phyloP scores from a whole-genome alignment of 495 filamentous ascomycete species.

The Annulohypoxylon moriforme region DNA sequence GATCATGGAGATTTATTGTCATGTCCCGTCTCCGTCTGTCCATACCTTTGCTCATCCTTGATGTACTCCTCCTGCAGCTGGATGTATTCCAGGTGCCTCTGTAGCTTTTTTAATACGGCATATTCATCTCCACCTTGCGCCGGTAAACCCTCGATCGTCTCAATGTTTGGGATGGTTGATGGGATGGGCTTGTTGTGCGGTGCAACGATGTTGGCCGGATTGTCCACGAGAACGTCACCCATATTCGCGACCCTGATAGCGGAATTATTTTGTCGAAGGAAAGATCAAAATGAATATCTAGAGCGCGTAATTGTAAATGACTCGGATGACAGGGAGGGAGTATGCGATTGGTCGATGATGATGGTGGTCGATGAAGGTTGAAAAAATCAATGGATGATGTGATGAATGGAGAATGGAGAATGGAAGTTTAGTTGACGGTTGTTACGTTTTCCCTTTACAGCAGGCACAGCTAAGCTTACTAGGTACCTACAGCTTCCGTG shows the following conservation, averaged over 20 bases:
- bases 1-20: background rate
- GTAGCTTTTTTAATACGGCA: constrained; percentile 91
- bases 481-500: constrained; percentile 25
- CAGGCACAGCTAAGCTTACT: constrained; percentile 10
- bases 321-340: background rate
- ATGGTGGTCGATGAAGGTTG: constrained; percentile 6
- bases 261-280: background rate
- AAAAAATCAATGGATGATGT: constrained; percentile 17
- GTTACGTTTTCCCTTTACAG: constrained; percentile 29
- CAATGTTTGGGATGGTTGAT: constrained; percentile 90
- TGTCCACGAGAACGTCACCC: constrained; percentile 88
- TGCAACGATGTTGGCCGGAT: constrained; percentile 74
- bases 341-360: background rate
- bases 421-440: background rate
- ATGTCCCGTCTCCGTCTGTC: background rate
- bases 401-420: constrained; percentile 2
- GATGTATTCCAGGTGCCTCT: constrained; percentile 98
- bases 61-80: constrained; percentile 99
- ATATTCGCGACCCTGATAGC: constrained; percentile 59
- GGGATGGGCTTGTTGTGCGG: constrained; percentile 81
- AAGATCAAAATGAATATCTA: background rate
- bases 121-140: constrained; percentile 93
- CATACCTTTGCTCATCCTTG: constrained; percentile 97
- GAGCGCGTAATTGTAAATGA: background rate
- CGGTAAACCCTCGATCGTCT: constrained; percentile 82